A percentile compares a stretch with the other conserved stretches of the same genome.
phyloP scores from a whole-genome alignment of 176 grass and related monocot species.

The Ananas comosus region DNA sequence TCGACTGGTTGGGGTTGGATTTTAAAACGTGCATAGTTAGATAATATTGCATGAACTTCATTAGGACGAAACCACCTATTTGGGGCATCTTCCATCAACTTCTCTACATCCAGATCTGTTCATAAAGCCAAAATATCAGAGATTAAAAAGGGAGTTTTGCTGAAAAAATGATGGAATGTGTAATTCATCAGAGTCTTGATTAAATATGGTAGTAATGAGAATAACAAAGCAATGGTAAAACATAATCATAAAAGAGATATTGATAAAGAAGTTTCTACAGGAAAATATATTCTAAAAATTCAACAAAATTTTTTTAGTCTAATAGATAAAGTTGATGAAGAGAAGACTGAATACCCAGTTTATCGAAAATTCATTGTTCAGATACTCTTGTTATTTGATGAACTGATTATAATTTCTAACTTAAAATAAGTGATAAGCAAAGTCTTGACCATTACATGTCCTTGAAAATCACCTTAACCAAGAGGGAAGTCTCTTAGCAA shows the following conservation, averaged over 20 bases:
- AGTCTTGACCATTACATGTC: too few species aligned
- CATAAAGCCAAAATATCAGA: constrained; percentile 11
- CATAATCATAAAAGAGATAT: neutral
- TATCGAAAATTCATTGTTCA: too few species aligned
- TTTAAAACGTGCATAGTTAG: constrained; percentile 53
- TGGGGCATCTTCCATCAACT: constrained; percentile 41
- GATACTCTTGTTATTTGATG: too few species aligned
- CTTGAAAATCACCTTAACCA: too few species aligned
- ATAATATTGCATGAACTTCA: constrained; percentile 79
- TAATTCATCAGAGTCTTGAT: neutral
- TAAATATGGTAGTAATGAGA: neutral
- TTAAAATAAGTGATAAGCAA: too few species aligned
- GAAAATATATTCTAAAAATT: neutral
- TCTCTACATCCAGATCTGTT: constrained; percentile 74
- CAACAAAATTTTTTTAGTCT: neutral
- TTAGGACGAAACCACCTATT: constrained; percentile 79
- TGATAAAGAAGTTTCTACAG: neutral
- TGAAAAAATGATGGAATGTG: neutral
- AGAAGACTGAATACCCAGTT: too few species aligned
- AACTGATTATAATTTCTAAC: too few species aligned
- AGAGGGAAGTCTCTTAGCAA: too few species aligned
- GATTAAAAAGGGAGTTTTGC: neutral
- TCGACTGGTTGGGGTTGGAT: constrained; percentile 62
- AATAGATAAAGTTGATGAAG: too few species aligned
- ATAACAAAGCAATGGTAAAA: neutral